phyloP scores from a whole-genome alignment of 176 grass and related monocot species.

The Avena atlantica region DNA sequence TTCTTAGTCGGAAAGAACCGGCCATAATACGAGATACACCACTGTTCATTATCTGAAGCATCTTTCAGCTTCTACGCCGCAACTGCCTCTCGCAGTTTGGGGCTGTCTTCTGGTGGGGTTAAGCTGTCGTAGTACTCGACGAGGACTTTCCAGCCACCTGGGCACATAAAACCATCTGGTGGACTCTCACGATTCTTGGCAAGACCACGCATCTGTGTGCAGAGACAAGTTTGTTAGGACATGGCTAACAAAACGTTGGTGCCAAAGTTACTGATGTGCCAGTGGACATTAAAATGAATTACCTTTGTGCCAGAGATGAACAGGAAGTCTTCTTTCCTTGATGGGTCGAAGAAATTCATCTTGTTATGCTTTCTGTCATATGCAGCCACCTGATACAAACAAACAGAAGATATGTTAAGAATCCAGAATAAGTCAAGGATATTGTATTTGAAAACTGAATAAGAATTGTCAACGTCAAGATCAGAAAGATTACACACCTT shows the following conservation, averaged over 20 bases:
- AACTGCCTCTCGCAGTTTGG: slow-evolving; percentile 69
- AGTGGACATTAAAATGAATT: slow-evolving; percentile 11
- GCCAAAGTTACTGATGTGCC: slow-evolving; percentile 14
- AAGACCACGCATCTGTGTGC: slow-evolving; percentile 79
- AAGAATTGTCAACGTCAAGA: not conserved
- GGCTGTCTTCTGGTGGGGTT: slow-evolving; percentile 48
- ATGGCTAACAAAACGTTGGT: not conserved
- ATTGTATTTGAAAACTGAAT: slow-evolving; percentile 11
- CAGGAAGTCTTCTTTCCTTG: slow-evolving; percentile 89
- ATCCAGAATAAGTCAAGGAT: not conserved
- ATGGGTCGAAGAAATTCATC: slow-evolving; percentile 98
- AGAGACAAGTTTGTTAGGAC: slow-evolving; percentile 29
- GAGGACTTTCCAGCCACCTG: slow-evolving; percentile 90
- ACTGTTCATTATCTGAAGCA: slow-evolving; percentile 26
- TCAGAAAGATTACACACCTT: slow-evolving; percentile 57
- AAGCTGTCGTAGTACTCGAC: slow-evolving; percentile 90
- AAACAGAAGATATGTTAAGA: slow-evolving; percentile 38
- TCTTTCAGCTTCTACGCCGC: slow-evolving; percentile 55
- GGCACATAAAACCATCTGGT: slow-evolving; percentile 98
- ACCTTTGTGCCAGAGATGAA: slow-evolving; percentile 99
- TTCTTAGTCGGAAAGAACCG: slow-evolving; percentile 53
- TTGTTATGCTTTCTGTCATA: slow-evolving; percentile 82
- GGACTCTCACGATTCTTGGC: slow-evolving; percentile 81
- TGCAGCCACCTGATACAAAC: slow-evolving; percentile 75
- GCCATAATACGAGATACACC: slow-evolving; percentile 6